Base-by-base conservation (phyloP, 495 filamentous ascomycete species). In the Hapsidospora chrysogenum region DNA sequence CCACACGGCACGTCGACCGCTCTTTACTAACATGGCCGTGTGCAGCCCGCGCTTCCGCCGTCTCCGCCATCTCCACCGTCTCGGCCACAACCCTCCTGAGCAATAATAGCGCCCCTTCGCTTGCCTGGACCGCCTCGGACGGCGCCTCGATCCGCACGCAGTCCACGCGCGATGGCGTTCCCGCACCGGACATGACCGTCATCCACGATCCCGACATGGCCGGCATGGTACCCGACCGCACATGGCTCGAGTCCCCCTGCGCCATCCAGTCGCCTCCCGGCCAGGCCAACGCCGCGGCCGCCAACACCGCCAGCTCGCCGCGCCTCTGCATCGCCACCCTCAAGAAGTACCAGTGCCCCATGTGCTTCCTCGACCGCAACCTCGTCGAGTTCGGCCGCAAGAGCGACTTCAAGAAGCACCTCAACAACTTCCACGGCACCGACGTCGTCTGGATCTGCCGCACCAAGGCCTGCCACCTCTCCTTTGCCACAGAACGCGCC, bases 381-480 rank as follows among this genome's bases (percentile, higher is more conserved):
- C 29, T 22, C 30, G 37, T 39, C 15, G 37, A 26, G 11, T 39
- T 39, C 16, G 29, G 29, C 29, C 28, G 37, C 16, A 39, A 39
- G 21, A 39, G 37, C 29, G 37, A 39, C 16, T 39, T 39, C 29
- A 39, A 39, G 37, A 39, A 39, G 37, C 37, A 39, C 20, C 37
- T 39, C 3, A 23, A 39, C 29, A 31, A 39, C 19, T 39, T 39
- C 21, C 29, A 39, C 21, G 29, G 29, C 30, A 31, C 37, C 19
- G 29, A 39, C 29, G 17, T 23, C 8, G 14, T 33, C 9, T 39
- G 37, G 37, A 25, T 39, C 17, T 39, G 37, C 37, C 37, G 37
- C 9, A 31, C 29, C 30, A 23, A 33, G 9, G 26, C 22, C 14
- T 39, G 37, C 29, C 29, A 23, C 19, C 11, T 39, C 16, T 31